Evolutionary conservation across 495 filamentous ascomycete genomes (phyloP).

Genomic region (Extremus antarcticus): DNA sequence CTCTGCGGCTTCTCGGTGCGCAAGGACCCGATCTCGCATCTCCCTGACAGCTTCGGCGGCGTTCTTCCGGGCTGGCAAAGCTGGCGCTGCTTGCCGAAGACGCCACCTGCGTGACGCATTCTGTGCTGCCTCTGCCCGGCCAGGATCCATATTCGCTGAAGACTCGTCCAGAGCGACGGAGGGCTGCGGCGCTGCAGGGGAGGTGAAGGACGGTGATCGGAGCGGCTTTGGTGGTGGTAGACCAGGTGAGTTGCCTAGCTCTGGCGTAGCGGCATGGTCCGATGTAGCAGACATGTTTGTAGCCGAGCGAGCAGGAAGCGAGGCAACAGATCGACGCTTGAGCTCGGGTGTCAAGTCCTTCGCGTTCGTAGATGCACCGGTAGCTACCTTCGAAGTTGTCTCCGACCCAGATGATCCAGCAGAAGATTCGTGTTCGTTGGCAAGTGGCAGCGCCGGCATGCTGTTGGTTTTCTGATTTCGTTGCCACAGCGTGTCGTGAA

Average conservation of each 20-base stretch:
- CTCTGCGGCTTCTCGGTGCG: neutral
- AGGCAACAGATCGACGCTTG: conserved; percentile 18
- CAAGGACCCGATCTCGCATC: conserved; percentile 5
- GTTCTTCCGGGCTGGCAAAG: neutral
- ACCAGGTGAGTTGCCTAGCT: neutral
- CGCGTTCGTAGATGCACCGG: neutral
- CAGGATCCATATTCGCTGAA: neutral
- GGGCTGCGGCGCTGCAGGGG: conserved; percentile 3
- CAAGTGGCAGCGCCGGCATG: neutral
- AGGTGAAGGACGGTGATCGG: conserved; percentile 16
- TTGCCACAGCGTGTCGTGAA: conserved; percentile 6
- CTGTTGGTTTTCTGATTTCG: conserved; percentile 21
- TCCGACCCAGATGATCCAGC: conserved; percentile 10
- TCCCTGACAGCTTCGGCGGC: conserved; percentile 12
- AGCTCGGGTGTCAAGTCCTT: neutral
- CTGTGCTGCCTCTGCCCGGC: neutral
- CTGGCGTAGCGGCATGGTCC: neutral
- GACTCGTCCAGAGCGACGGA: conserved; percentile 6
- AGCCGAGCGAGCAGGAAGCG: conserved; percentile 1
- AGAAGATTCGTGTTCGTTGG: neutral
- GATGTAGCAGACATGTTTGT: neutral
- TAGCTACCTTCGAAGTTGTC: neutral
- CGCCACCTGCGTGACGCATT: conserved; percentile 7
- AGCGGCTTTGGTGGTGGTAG: conserved; percentile 4
- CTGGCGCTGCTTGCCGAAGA: neutral